These are phyloP conservation scores for Linaria vulgaris DNA, from an alignment of 257 asterid genomes.

Conservation along the genomic window DNA sequence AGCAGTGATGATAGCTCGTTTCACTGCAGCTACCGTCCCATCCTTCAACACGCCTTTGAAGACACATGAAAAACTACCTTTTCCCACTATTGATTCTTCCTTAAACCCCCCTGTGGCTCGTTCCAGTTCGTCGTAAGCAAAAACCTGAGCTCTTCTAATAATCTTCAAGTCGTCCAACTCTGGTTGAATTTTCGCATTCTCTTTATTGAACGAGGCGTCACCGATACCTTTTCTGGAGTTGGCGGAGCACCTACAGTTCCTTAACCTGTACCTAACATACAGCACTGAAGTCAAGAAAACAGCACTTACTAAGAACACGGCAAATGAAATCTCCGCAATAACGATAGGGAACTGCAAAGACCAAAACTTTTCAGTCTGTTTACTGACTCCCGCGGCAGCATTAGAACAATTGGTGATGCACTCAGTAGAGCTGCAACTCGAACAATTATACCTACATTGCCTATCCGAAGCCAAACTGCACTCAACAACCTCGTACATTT, in stretches of 20 bases:
- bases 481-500: slow-evolving; percentile 52
- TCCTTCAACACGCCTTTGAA: slow-evolving; percentile 78
- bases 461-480: slow-evolving; percentile 57
- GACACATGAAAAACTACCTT: slow-evolving; percentile 88
- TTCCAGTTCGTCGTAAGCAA: slow-evolving; percentile 71
- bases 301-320: slow-evolving; percentile 61
- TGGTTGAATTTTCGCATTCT: slow-evolving; percentile 50
- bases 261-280: slow-evolving; percentile 65
- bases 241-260: slow-evolving; percentile 70
- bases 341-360: slow-evolving; percentile 70
- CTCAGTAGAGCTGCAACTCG: slow-evolving; percentile 55
- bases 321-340: slow-evolving; percentile 70
- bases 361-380: slow-evolving; percentile 55
- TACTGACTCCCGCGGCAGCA: slow-evolving; percentile 21
- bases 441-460: slow-evolving; percentile 68
- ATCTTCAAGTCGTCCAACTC: slow-evolving; percentile 71
- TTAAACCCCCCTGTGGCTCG: slow-evolving; percentile 68
- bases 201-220: slow-evolving; percentile 42
- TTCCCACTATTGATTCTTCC: slow-evolving; percentile 77
- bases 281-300: slow-evolving; percentile 53
- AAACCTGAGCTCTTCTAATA: slow-evolving; percentile 79
- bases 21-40: slow-evolving; percentile 78
- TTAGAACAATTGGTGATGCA: slow-evolving; percentile 57
- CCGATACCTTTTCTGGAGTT: slow-evolving; percentile 34
- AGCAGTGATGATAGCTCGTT: slow-evolving; percentile 67